Evolutionary conservation across 2,329 filamentous ascomycete genomes (phyloP).

Genomic region (Penicillium brasilianum): DNA sequence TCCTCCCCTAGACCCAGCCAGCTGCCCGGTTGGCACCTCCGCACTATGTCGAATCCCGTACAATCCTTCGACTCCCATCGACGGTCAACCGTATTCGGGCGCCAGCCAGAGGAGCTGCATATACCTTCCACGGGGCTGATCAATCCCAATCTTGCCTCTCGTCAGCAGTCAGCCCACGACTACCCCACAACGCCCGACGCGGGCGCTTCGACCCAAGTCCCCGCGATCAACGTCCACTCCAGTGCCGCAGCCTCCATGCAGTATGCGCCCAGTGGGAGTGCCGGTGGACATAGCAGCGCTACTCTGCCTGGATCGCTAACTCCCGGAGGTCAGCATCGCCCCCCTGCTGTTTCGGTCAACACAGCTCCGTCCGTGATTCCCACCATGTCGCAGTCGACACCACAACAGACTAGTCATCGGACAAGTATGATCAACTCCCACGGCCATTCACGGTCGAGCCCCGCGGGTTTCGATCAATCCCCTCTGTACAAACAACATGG

Average conservation of each 20-base stretch:
- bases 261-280: slow-evolving; percentile 48
- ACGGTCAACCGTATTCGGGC: slow-evolving; percentile 53
- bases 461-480: slow-evolving; percentile 64
- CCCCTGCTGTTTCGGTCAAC: slow-evolving; percentile 58
- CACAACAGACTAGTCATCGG: slow-evolving; percentile 61
- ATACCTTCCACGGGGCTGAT: slow-evolving; percentile 51
- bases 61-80: slow-evolving; percentile 58
- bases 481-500: slow-evolving; percentile 65
- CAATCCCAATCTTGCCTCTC: slow-evolving; percentile 44
- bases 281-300: slow-evolving; percentile 44
- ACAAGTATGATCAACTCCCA: slow-evolving; percentile 70
- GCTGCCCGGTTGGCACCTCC: slow-evolving; percentile 21
- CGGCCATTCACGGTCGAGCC: slow-evolving; percentile 83
- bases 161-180: slow-evolving; percentile 51
- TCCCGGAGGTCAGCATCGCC: slow-evolving; percentile 58
- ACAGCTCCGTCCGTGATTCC: slow-evolving; percentile 63
- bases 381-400: slow-evolving; percentile 57
- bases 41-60: slow-evolving; percentile 50
- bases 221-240: slow-evolving; percentile 65
- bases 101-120: slow-evolving; percentile 63
- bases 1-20: slow-evolving; percentile 17
- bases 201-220: slow-evolving; percentile 50
- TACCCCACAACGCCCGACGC: slow-evolving; percentile 54
- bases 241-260: slow-evolving; percentile 55
- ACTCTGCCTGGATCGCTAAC: slow-evolving; percentile 66